Percentiles rank a stretch among this genome's conserved stretches.
Evolutionary conservation across 768 basidiomycete species (phyloP).

Genomic region (Hemileccinum impolitum): DNA sequence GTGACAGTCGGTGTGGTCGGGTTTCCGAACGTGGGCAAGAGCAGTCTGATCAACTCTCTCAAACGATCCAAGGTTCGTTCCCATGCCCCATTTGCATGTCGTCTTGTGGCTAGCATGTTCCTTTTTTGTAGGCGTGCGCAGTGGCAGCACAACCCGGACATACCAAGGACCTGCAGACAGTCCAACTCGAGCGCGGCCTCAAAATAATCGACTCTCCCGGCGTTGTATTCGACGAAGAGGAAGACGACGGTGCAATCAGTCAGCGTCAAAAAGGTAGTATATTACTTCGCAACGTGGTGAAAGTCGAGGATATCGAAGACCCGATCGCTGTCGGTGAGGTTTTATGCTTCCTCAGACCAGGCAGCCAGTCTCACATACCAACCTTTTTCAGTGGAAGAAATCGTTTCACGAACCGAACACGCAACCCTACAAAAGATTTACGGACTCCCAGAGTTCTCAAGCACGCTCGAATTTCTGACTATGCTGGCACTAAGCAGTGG

Average conservation of each 20-base stretch:
- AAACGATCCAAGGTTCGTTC: conserved; percentile 72
- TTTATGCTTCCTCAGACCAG: neutral
- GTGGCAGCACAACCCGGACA: conserved; percentile 95
- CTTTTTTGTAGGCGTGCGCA: conserved; percentile 64
- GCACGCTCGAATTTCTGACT: conserved; percentile 81
- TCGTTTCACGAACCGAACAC: conserved; percentile 65
- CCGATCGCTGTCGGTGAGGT: conserved; percentile 80
- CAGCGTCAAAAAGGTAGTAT: conserved; percentile 54
- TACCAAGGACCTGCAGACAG: conserved; percentile 86
- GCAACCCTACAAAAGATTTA: conserved; percentile 83
- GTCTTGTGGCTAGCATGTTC: neutral
- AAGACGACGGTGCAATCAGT: conserved; percentile 41
- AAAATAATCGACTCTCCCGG: conserved; percentile 95
- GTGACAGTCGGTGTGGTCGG: conserved; percentile 91
- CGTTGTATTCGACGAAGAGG: conserved; percentile 90
- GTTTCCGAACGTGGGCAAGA: conserved; percentile 97
- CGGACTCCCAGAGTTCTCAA: conserved; percentile 69
- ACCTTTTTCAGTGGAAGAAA: conserved; percentile 70
- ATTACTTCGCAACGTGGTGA: conserved; percentile 83
- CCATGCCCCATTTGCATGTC: neutral
- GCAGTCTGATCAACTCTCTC: conserved; percentile 88
- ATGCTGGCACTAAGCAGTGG: conserved; percentile 85
- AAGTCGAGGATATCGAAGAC: conserved; percentile 88
- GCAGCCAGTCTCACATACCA: neutral
- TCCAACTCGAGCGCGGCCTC: conserved; percentile 90